phyloP scores from a whole-genome alignment of 2,329 filamentous ascomycete species.

The Dactylellina cionopaga region DNA sequence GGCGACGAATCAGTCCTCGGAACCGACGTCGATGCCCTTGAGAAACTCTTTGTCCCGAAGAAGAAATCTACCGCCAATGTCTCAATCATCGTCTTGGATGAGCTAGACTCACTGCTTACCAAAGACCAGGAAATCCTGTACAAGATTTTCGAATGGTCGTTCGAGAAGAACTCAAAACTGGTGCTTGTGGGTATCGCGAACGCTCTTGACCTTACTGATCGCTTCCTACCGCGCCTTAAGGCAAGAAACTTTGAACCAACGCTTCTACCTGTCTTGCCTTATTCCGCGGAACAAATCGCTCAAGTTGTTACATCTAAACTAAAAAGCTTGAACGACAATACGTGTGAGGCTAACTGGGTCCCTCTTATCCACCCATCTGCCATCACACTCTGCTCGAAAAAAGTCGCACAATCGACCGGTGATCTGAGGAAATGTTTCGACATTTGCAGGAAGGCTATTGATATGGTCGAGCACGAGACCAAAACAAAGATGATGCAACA shows the following conservation, averaged over 20 bases:
- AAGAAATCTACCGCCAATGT: constrained; percentile 66
- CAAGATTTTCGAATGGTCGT: constrained; percentile 94
- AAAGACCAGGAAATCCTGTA: constrained; percentile 90
- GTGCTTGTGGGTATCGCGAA: constrained; percentile 94
- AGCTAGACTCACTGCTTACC: constrained; percentile 92
- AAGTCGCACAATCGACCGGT: constrained; percentile 91
- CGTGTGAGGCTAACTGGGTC: constrained; percentile 68
- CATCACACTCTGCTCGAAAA: constrained; percentile 92
- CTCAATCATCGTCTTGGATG: constrained; percentile 88
- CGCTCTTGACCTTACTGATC: constrained; percentile 91
- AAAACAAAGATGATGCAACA: constrained; percentile 74
- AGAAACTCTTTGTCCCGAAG: constrained; percentile 73
- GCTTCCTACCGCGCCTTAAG: constrained; percentile 92
- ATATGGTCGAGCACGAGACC: constrained; percentile 87
- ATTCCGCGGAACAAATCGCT: constrained; percentile 86
- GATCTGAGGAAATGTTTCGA: constrained; percentile 96
- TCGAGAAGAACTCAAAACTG: constrained; percentile 80
- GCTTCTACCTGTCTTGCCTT: constrained; percentile 90
- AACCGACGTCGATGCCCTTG: constrained; percentile 67
- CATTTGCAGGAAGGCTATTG: constrained; percentile 87
- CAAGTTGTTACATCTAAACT: constrained; percentile 86
- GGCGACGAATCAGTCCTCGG: constrained; percentile 53
- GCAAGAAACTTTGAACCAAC: constrained; percentile 89
- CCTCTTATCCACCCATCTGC: constrained; percentile 94
- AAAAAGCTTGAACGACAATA: constrained; percentile 71